Percentiles rank a stretch among this genome's conserved stretches.
phyloP scores from a whole-genome alignment of 176 grass and related monocot species.

The Eragrostis nindensis region DNA sequence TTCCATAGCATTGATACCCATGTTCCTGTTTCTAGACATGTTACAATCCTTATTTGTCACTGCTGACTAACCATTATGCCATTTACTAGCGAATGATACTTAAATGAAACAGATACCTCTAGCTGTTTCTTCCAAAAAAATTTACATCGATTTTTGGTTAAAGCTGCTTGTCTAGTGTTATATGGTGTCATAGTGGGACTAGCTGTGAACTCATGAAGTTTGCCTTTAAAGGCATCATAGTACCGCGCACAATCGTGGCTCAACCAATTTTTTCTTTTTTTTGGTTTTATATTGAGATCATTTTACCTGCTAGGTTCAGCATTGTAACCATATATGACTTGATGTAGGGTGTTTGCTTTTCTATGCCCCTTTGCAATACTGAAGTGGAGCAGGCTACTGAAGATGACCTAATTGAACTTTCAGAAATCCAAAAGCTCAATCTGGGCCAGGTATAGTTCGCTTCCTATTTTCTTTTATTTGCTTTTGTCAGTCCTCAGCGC shows the following conservation, averaged over 20 bases:
- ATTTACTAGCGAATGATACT: slow-evolving; percentile 14
- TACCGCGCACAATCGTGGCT: not conserved
- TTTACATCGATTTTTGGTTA: slow-evolving; percentile 11
- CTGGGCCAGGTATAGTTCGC: slow-evolving; percentile 76
- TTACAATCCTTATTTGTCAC: not conserved
- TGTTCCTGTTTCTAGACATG: too few relatives aligned
- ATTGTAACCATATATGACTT: slow-evolving; percentile 37
- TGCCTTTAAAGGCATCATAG: not conserved
- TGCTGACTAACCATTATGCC: not conserved
- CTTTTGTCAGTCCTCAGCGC: not conserved
- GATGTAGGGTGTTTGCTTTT: slow-evolving; percentile 67
- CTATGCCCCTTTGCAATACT: slow-evolving; percentile 78
- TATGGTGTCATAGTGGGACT: not conserved
- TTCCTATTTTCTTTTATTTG: slow-evolving; percentile 6
- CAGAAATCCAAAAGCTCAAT: slow-evolving; percentile 82
- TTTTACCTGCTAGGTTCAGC: not conserved
- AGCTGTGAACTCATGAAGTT: too few relatives aligned
- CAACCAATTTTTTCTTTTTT: too few relatives aligned
- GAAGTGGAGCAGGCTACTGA: slow-evolving; percentile 81
- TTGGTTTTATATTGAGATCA: not conserved
- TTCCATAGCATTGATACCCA: too few relatives aligned
- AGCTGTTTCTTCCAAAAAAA: not conserved
- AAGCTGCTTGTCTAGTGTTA: not conserved
- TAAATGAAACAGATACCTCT: slow-evolving; percentile 4
- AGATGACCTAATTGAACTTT: slow-evolving; percentile 85